These are phyloP conservation scores for Penicillium manginii DNA, from an alignment of 495 filamentous ascomycete species.

Conservation along the genomic window DNA sequence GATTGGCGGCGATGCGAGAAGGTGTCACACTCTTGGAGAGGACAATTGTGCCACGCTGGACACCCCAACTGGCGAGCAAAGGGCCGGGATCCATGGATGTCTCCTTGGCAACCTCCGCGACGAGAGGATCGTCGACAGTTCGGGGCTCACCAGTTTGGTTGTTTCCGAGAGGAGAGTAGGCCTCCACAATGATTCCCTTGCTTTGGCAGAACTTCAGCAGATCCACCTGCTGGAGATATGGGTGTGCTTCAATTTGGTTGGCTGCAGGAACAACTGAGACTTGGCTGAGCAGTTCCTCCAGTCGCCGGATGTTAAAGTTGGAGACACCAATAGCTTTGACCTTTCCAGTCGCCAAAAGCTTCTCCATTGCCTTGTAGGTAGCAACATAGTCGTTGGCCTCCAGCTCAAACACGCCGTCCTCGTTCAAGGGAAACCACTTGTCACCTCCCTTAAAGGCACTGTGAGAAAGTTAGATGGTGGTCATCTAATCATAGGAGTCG, in stretches of 20 bases:
- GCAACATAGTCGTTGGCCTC: constrained; percentile 53
- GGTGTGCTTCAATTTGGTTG: constrained; percentile 66
- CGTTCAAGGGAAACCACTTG: constrained; percentile 49
- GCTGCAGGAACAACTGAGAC: constrained; percentile 51
- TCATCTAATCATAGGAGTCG: constrained; percentile 1
- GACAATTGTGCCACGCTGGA: constrained; percentile 52
- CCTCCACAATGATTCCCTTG: constrained; percentile 60
- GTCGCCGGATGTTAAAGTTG: constrained; percentile 54
- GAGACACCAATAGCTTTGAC: constrained; percentile 62
- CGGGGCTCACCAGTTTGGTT: constrained; percentile 40
- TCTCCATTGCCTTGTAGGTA: constrained; percentile 68
- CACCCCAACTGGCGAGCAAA: constrained; percentile 51
- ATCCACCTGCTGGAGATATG: constrained; percentile 60
- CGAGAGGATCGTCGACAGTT: constrained; percentile 39
- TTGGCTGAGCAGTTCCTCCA: constrained; percentile 44
- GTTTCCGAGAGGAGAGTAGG: constrained; percentile 64
- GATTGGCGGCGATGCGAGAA: constrained; percentile 47
- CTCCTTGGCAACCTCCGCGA: constrained; percentile 41
- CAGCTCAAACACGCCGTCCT: constrained; percentile 33
- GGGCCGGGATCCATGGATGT: constrained; percentile 41
- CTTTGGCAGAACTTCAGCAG: constrained; percentile 49
- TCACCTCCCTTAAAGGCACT: constrained; percentile 32
- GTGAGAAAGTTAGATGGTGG: not conserved
- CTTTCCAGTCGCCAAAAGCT: constrained; percentile 59
- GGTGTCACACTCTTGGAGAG: constrained; percentile 55